Evolutionary conservation across 352 stramenopile genomes (phyloP).

Genomic region (Pythium volutum): DNA sequence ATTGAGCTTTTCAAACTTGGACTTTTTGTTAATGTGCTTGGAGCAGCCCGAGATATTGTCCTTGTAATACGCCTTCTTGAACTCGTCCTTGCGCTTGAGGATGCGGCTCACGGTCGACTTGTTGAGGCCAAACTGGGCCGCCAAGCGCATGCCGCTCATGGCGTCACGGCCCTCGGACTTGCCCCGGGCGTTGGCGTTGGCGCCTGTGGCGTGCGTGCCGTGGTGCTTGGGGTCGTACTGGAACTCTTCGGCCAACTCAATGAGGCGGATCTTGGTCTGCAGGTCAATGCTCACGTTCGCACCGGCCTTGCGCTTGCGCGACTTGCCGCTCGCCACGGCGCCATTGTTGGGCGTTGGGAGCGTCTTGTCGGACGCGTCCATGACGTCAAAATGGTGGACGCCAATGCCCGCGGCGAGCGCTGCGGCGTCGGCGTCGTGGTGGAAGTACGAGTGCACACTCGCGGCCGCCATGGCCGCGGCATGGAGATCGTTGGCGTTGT

Average conservation of each 20-base stretch:
- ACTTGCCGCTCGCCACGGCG: not conserved
- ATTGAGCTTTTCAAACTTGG: constrained; percentile 84
- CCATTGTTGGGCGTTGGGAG: not conserved
- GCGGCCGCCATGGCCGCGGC: constrained; percentile 3
- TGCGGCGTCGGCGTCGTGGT: constrained; percentile 6
- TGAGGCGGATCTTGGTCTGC: constrained; percentile 83
- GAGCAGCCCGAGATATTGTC: constrained; percentile 80
- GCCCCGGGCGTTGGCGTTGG: not conserved
- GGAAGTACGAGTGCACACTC: constrained; percentile 22
- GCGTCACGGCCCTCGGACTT: constrained; percentile 25
- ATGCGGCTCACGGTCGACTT: constrained; percentile 84
- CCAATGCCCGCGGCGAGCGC: constrained; percentile 8
- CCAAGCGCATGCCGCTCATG: constrained; percentile 73
- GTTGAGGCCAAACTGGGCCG: constrained; percentile 74
- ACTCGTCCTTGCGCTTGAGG: constrained; percentile 84
- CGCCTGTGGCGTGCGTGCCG: not conserved
- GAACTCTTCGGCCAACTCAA: constrained; percentile 79
- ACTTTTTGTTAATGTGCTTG: constrained; percentile 88
- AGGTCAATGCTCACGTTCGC: constrained; percentile 74
- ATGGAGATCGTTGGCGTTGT: constrained; percentile 1
- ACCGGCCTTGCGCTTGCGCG: constrained; percentile 49
- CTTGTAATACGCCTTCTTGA: constrained; percentile 86
- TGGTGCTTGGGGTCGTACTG: constrained; percentile 71
- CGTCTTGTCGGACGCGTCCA: constrained; percentile 1
- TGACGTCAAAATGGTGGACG: constrained; percentile 17